Evolutionary conservation across 2,329 filamentous ascomycete genomes (phyloP).

Genomic region (Polytolypa hystricis): DNA sequence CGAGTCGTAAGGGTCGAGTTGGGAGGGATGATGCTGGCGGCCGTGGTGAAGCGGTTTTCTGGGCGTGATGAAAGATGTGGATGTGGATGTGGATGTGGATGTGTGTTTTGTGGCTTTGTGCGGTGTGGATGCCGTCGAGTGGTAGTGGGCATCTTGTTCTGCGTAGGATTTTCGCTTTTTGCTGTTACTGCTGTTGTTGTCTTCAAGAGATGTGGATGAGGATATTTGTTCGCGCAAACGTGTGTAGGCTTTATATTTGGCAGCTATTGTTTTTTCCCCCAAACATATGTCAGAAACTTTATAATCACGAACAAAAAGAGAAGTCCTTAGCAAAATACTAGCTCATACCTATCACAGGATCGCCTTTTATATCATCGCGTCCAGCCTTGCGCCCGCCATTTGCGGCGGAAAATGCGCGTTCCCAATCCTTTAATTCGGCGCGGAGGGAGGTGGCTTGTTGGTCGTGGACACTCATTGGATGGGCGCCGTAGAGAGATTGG

Average conservation of each 20-base stretch:
- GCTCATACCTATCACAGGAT: conserved; percentile 33
- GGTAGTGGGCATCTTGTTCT: conserved; percentile 8
- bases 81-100: no score
- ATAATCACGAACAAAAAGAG: background rate
- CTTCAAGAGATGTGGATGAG: no score
- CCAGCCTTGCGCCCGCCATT: conserved; percentile 35
- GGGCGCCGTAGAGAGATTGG: no score
- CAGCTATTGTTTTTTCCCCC: no score
- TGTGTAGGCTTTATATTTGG: conserved; percentile 39
- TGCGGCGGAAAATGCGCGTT: conserved; percentile 32
- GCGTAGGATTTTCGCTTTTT: no score
- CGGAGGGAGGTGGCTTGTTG: conserved; percentile 26
- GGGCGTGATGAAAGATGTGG: conserved; percentile 20
- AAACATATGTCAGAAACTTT: background rate
- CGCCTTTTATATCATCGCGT: conserved; percentile 38
- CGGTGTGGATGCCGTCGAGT: conserved; percentile 27
- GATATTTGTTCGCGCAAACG: conserved; percentile 22
- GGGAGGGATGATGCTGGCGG: conserved; percentile 25
- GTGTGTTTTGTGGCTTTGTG: conserved; percentile 23
- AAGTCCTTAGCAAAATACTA: no score
- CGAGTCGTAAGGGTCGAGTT: conserved; percentile 36
- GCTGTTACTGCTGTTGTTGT: no score
- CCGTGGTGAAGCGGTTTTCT: no score
- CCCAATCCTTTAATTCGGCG: conserved; percentile 37
- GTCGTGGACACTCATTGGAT: no score